Evolutionary conservation across 2,329 filamentous ascomycete genomes (phyloP), one percentile per base, ranked within the genome.

Genomic region (Penicillium oxalicum): DNA sequence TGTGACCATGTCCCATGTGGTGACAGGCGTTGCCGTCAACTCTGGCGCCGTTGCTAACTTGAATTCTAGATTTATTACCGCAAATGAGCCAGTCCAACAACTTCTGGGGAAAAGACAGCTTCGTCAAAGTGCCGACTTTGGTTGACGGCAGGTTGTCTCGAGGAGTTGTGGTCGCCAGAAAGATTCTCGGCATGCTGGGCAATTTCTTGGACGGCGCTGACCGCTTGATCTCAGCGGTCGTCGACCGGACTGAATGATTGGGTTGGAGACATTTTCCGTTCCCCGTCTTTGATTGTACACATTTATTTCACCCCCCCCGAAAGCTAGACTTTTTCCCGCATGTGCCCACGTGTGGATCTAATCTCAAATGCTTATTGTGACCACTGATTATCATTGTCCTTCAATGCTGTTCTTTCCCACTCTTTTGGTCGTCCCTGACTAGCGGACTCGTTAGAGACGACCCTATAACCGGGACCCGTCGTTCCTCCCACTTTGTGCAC

Each of bases 31-130:
- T 18, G 18, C 18, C 18, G 18, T 18, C 18, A 18, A 18, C 18
- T 18, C 2, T 7, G 40, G 49, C 46, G 49, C 34, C 8, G 38
- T 39, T 38, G 44, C 49, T 61, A 40, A 57, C 51, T 7, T 46
- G 55, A 49, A 48, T 43, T 56, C 11, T 34, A 74, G 71, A 70
- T 76, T 44, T 75, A 74, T 57, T 75, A 76, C 56, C 70, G 74
- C 44, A 76, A 76, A 59, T 76, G 64, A 69, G 11, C 29, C 29
- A 32, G 8, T 32, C 11, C 11, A 11, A 32, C 4, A 8, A 8
- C 29, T 32, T 32, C 29, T 7, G 11, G 11, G 29, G 29, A 32
- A 5, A 11, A 8, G 2, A 32, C 29, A 11, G 29, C 11, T 32
- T 7, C 29, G 7, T 2, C 29, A 32, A 8, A 32, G 7, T 32